Conservation (phyloP, 2,329 filamentous ascomycete genomes). For the Alternaria triticina region DNA sequence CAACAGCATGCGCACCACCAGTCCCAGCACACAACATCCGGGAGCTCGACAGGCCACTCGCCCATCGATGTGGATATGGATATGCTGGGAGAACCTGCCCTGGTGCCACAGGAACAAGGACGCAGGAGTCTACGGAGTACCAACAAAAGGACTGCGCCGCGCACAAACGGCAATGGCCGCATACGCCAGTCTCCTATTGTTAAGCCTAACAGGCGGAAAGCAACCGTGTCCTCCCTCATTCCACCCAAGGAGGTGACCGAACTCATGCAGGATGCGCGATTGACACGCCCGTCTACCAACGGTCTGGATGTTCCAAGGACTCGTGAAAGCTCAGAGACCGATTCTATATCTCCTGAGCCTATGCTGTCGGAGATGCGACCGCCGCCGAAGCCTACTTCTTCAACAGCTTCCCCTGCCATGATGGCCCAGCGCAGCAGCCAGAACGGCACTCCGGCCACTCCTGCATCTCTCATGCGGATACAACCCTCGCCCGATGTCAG, state of each 20-base stretch:
- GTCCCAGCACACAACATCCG: conserved; percentile 55
- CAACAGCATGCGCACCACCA: conserved; percentile 41
- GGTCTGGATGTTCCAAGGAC: conserved; percentile 34
- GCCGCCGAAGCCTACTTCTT: conserved; percentile 69
- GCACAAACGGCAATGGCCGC: conserved; percentile 52
- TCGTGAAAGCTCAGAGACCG: conserved; percentile 52
- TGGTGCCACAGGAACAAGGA: conserved; percentile 52
- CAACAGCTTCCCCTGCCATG: conserved; percentile 72
- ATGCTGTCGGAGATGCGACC: conserved; percentile 60
- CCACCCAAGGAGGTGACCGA: conserved; percentile 55
- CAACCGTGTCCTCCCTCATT: conserved; percentile 52
- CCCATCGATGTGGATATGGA: conserved; percentile 56
- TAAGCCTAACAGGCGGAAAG: conserved; percentile 64
- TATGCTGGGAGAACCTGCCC: conserved; percentile 48
- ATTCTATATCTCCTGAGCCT: conserved; percentile 59
- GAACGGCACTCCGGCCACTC: conserved; percentile 65
- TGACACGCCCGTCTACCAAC: conserved; percentile 28
- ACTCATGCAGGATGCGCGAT: conserved; percentile 47
- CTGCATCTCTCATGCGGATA: conserved; percentile 79
- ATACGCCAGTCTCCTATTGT: conserved; percentile 76
- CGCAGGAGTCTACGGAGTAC: conserved; percentile 33
- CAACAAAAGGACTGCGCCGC: conserved; percentile 60
- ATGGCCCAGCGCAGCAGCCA: conserved; percentile 52
- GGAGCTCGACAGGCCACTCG: conserved; percentile 57
- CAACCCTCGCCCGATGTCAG: conserved; percentile 47